Percentiles rank a stretch among this genome's conserved stretches.
phyloP scores from a whole-genome alignment of 2,329 filamentous ascomycete species.

The Cryphonectria carpinicola region DNA sequence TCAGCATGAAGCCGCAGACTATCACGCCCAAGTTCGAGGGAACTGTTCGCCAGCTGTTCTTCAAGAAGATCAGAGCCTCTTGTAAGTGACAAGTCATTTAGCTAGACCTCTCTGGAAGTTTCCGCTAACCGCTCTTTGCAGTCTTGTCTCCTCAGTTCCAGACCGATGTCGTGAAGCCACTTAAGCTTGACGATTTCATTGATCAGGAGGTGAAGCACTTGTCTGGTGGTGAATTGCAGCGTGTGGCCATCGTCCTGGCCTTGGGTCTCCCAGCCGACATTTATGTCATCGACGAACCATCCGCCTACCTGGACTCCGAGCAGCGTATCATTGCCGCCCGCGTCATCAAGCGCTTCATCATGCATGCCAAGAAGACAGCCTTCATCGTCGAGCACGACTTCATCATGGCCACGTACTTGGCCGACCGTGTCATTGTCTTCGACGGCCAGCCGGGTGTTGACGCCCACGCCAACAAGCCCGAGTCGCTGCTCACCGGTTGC shows the following conservation, averaged over 20 bases:
- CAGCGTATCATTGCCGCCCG: conserved; percentile 97
- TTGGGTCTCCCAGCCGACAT: conserved; percentile 96
- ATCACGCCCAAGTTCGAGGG: conserved; percentile 98
- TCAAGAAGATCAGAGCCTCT: conserved; percentile 98
- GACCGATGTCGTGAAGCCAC: conserved; percentile 98
- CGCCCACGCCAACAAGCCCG: conserved; percentile 84
- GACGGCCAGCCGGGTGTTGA: conserved; percentile 90
- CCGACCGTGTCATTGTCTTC: conserved; percentile 96
- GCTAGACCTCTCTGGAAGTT: too few species aligned
- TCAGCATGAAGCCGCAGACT: conserved; percentile 99
- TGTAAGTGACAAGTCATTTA: conserved; percentile 43
- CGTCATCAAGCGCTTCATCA: conserved; percentile 99
- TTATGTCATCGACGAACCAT: conserved; percentile 97
- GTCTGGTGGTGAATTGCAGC: conserved; percentile 98
- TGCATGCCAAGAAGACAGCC: conserved; percentile 99
- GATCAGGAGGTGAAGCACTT: conserved; percentile 99
- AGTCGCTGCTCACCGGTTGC: conserved; percentile 92
- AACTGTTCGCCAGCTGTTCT: conserved; percentile 96
- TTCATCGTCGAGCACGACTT: conserved; percentile 99
- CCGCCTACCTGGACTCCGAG: conserved; percentile 96
- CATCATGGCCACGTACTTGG: conserved; percentile 78
- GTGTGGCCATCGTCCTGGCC: conserved; percentile 97
- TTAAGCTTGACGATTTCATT: conserved; percentile 98
- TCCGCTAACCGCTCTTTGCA: conserved; percentile 14
- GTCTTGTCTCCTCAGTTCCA: conserved; percentile 96